Evolutionary conservation across 2,329 filamentous ascomycete species (phyloP).

Genomic region (Pezicula rhizophila): DNA sequence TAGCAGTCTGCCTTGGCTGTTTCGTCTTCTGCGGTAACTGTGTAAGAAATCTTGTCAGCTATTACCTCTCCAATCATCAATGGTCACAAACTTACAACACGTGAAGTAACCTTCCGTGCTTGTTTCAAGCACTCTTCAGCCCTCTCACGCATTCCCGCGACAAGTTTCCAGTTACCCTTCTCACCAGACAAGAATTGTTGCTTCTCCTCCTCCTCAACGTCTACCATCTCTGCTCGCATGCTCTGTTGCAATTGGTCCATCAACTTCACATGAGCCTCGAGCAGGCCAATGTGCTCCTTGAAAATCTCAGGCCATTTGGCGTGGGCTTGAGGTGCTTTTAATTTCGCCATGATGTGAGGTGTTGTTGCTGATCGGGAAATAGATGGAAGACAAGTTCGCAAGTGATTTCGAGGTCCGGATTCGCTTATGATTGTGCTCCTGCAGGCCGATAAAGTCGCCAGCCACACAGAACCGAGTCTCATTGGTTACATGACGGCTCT

Average conservation of each 20-base stretch:
- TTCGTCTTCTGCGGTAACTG: no score
- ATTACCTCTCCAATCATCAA: no score
- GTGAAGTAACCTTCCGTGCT: conserved; percentile 12
- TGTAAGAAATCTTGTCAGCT: no score
- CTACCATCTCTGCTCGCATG: conserved; percentile 12
- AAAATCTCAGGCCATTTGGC: conserved; percentile 28
- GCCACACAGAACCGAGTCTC: no score
- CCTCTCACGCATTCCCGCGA: conserved; percentile 20
- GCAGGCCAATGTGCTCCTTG: conserved; percentile 19
- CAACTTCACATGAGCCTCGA: conserved; percentile 19
- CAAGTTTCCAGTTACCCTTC: conserved; percentile 19
- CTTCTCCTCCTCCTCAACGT: conserved; percentile 15
- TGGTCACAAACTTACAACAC: conserved; percentile 15
- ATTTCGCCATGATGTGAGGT: no score
- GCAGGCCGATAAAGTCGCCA: no score
- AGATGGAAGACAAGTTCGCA: no score
- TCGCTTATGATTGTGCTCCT: no score
- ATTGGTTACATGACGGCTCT: no score
- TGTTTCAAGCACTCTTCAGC: conserved; percentile 12
- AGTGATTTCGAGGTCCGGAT: no score
- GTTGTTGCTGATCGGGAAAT: no score
- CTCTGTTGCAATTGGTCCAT: conserved; percentile 16
- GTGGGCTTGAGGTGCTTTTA: conserved; percentile 18
- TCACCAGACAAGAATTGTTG: conserved; percentile 18
- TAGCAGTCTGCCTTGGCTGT: no score